phyloP scores from a whole-genome alignment of 2,329 filamentous ascomycete species.

The Hypoxylon sp. region DNA sequence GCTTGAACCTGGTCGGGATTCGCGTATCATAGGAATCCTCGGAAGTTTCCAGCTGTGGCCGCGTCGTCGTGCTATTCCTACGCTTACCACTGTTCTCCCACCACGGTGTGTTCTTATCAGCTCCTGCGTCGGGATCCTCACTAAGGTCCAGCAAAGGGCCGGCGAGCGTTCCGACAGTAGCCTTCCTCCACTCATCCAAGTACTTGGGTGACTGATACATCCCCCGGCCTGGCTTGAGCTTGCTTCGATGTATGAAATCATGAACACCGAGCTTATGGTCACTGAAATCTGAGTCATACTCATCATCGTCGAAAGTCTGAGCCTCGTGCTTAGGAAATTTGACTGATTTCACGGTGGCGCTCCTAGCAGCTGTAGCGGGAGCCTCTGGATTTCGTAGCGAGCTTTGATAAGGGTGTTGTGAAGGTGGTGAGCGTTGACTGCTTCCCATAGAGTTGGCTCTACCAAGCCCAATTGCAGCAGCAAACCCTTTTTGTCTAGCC shows the following conservation, averaged over 20 bases:
- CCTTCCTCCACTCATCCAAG: constrained; percentile 81
- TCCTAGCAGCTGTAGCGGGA: constrained; percentile 24
- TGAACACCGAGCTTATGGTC: constrained; percentile 48
- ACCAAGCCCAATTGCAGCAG: constrained; percentile 46
- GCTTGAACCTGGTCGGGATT: constrained; percentile 81
- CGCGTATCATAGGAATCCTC: constrained; percentile 76
- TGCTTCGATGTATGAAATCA: constrained; percentile 51
- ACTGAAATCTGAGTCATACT: constrained; percentile 47
- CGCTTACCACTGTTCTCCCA: constrained; percentile 76
- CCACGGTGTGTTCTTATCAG: constrained; percentile 75
- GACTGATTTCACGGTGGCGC: constrained; percentile 50
- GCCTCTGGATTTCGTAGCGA: constrained; percentile 37
- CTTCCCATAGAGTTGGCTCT: constrained; percentile 46
- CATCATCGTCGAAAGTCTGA: constrained; percentile 40
- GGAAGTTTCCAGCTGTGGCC: constrained; percentile 73
- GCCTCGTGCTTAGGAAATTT: constrained; percentile 50
- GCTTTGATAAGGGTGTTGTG: constrained; percentile 34
- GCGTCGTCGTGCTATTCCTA: constrained; percentile 62
- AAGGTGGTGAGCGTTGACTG: constrained; percentile 36
- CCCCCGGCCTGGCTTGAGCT: constrained; percentile 64
- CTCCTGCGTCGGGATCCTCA: constrained; percentile 51
- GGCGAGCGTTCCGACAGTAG: constrained; percentile 72
- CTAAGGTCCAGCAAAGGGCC: constrained; percentile 73
- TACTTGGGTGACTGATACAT: constrained; percentile 72
- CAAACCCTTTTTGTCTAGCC: constrained; percentile 45